phyloP scores from a whole-genome alignment of 2,329 filamentous ascomycete species.

The Fusarium scirpi region DNA sequence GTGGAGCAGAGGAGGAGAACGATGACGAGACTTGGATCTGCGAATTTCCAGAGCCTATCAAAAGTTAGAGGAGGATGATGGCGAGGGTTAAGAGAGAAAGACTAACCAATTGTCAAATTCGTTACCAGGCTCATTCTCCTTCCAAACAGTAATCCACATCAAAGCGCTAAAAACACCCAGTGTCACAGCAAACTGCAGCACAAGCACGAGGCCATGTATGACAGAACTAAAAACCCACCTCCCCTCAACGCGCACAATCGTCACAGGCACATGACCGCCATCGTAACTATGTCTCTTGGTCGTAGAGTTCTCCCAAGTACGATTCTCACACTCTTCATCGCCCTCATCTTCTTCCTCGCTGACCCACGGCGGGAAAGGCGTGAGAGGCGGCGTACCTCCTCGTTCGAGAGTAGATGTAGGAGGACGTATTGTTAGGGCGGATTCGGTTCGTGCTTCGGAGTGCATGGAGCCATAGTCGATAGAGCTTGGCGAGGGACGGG shows the following conservation, averaged over 20 bases:
- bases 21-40: constrained; percentile 33
- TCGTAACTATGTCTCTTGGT: constrained; percentile 17
- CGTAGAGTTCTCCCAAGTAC: constrained; percentile 20
- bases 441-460: constrained; percentile 25
- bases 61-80: neutral
- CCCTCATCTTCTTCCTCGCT: constrained; percentile 36
- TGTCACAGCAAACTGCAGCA: constrained; percentile 43
- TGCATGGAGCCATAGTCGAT: constrained; percentile 28
- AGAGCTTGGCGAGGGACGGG: constrained; percentile 10
- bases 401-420: constrained; percentile 12
- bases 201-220: constrained; percentile 47
- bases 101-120: constrained; percentile 46
- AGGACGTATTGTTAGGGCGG: constrained; percentile 36
- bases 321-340: constrained; percentile 29
- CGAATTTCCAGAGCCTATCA: constrained; percentile 47
- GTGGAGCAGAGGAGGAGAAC: constrained; percentile 42
- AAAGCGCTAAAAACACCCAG: constrained; percentile 45
- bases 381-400: constrained; percentile 39
- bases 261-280: constrained; percentile 4
- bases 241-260: constrained; percentile 15
- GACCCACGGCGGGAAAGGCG: constrained; percentile 47
- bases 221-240: constrained; percentile 36
- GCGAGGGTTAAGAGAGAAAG: fast-evolving
- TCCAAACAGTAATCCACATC: constrained; percentile 46
- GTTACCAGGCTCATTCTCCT: constrained; percentile 37